These are phyloP conservation scores for Septoria petroselini DNA, from an alignment of 2,329 filamentous ascomycete species.

Conservation along the genomic window DNA sequence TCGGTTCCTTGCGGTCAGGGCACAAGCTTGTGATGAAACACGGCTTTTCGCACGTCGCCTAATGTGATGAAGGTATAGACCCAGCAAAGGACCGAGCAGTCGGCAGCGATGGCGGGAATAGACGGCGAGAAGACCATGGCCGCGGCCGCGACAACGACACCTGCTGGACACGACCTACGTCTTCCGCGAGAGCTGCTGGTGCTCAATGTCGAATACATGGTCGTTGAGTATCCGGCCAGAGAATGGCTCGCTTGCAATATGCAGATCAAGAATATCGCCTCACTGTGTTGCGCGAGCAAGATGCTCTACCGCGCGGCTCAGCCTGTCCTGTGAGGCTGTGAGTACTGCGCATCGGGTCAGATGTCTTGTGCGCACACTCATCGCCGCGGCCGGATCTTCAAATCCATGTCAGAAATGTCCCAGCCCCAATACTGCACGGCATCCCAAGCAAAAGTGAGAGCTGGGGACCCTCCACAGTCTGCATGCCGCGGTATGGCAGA, in stretches of 20 bases:
- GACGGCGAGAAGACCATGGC: not conserved
- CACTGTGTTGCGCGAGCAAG: constrained; percentile 13
- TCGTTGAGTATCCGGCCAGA: not conserved
- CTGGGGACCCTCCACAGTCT: no score
- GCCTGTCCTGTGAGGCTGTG: constrained; percentile 5
- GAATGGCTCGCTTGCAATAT: not conserved
- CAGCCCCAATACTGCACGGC: no score
- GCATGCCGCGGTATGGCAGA: constrained; percentile 1
- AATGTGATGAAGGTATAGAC: no score
- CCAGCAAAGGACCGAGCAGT: no score
- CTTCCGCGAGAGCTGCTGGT: constrained; percentile 18
- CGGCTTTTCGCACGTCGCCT: no score
- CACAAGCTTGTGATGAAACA: no score
- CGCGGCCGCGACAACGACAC: not conserved
- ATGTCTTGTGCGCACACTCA: constrained; percentile 6
- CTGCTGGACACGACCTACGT: not conserved
- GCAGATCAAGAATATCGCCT: not conserved
- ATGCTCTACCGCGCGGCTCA: constrained; percentile 12
- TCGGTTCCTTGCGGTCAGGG: no score
- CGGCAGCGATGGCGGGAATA: no score
- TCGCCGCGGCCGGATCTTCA: constrained; percentile 1
- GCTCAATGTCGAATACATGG: constrained; percentile 10
- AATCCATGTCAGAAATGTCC: not conserved
- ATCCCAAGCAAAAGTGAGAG: no score
- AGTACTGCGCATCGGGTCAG: not conserved